Evolutionary conservation across 371 early-diverging fungal species (phyloP).

Genomic region (Mucor racemosus): DNA sequence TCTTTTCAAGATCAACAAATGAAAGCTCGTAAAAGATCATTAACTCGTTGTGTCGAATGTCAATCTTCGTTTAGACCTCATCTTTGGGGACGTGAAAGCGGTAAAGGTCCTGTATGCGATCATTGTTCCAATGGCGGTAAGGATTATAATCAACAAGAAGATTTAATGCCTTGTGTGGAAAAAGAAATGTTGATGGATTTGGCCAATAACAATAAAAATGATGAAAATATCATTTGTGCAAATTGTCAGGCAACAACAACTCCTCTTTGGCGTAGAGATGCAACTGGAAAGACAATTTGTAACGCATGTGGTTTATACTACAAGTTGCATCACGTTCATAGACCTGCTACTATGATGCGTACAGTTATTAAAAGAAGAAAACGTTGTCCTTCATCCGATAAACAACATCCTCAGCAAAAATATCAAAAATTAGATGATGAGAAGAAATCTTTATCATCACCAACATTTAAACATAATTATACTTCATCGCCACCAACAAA

Average conservation of each 20-base stretch:
- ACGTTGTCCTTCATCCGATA: slow-evolving; percentile 31
- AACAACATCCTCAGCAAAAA: not conserved
- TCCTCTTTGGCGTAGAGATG: slow-evolving; percentile 82
- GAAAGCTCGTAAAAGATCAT: slow-evolving; percentile 38
- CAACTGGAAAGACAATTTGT: slow-evolving; percentile 70
- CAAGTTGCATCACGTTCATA: slow-evolving; percentile 68
- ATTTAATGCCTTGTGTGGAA: not conserved
- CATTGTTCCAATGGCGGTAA: slow-evolving; percentile 32
- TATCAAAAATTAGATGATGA: slow-evolving; percentile 2
- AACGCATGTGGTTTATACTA: slow-evolving; percentile 86
- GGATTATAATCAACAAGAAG: slow-evolving; percentile 10
- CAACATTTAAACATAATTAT: slow-evolving; percentile 5
- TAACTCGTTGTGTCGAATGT: slow-evolving; percentile 46
- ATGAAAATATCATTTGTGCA: slow-evolving; percentile 54
- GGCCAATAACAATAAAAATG: slow-evolving; percentile 8
- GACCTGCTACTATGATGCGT: slow-evolving; percentile 62
- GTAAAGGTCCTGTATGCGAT: slow-evolving; percentile 49
- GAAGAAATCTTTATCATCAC: not conserved
- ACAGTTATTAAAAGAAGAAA: slow-evolving; percentile 63
- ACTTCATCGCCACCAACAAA: not conserved
- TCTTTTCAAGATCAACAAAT: slow-evolving; percentile 19
- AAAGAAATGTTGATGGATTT: slow-evolving; percentile 4
- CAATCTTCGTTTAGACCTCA: slow-evolving; percentile 39
- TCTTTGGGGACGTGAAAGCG: slow-evolving; percentile 46
- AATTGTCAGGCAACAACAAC: slow-evolving; percentile 82